Percentiles rank a stretch among this genome's conserved stretches.
These are phyloP conservation scores for Lipomyces mesembrius DNA, from an alignment of 805 yeast genomes.

Conservation along the genomic window DNA sequence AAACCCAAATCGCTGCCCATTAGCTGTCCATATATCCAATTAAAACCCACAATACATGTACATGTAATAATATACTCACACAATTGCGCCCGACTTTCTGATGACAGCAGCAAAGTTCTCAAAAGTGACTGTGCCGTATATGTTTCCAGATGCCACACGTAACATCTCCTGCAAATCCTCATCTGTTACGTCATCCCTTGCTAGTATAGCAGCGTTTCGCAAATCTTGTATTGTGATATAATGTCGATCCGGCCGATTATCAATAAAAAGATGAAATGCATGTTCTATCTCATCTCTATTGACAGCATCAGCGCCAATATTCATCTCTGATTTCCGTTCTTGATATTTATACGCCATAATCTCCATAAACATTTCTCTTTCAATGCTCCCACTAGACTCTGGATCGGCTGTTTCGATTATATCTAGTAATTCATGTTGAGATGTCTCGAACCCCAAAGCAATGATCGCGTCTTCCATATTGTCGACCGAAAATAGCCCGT, in stretches of 20 bases:
- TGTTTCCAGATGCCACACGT: conserved; percentile 37
- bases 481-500: conserved; percentile 28
- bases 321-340: conserved; percentile 11
- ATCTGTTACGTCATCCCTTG: conserved; percentile 41
- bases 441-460: conserved; percentile 41
- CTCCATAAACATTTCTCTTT: conserved; percentile 42
- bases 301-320: not conserved
- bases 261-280: conserved; percentile 35
- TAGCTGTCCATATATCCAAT: not conserved
- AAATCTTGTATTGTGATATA: conserved; percentile 43
- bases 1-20: too few species aligned
- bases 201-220: conserved; percentile 36
- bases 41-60: not conserved
- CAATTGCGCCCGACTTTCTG: conserved; percentile 36
- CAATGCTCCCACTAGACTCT: conserved; percentile 40
- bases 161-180: conserved; percentile 46
- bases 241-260: not conserved
- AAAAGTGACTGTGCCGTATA: conserved; percentile 28
- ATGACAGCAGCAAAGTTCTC: conserved; percentile 41
- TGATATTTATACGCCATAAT: conserved; percentile 32
- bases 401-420: conserved; percentile 40
- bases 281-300: conserved; percentile 19
- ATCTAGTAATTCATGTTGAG: conserved; percentile 26
- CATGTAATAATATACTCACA: not conserved
- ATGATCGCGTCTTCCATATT: conserved; percentile 41